Conservation (phyloP, 352 stramenopile genomes). For the Pythium dissimile region DNA sequence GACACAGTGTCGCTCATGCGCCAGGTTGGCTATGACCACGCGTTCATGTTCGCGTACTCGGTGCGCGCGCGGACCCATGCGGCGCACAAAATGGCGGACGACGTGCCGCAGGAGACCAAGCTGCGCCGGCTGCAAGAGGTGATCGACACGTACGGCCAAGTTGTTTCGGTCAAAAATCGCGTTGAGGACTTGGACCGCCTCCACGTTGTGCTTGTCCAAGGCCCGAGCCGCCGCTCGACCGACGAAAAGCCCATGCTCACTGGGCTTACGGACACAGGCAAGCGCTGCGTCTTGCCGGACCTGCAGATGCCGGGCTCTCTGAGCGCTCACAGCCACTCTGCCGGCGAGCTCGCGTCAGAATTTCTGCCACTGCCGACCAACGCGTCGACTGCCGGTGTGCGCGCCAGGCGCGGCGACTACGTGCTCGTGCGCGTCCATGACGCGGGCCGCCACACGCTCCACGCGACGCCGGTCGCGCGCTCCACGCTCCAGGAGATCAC, state of each 20-base stretch:
- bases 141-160: conserved; percentile 92
- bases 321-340: conserved; percentile 34
- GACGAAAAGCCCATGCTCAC: conserved; percentile 74
- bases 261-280: conserved; percentile 86
- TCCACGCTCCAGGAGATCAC: conserved; percentile 67
- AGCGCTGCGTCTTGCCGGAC: conserved; percentile 85
- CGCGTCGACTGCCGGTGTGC: conserved; percentile 29
- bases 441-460: conserved; percentile 78
- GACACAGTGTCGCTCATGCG: conserved; percentile 91
- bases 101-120: conserved; percentile 95
- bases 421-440: conserved; percentile 79
- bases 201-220: conserved; percentile 96
- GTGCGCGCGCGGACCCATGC: conserved; percentile 96
- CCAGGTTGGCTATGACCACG: conserved; percentile 93
- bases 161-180: conserved; percentile 90
- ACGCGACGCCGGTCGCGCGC: conserved; percentile 73
- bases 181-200: conserved; percentile 90
- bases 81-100: conserved; percentile 93
- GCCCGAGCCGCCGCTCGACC: conserved; percentile 79
- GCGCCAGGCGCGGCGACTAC: conserved; percentile 70
- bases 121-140: conserved; percentile 94
- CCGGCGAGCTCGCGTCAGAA: conserved; percentile 29
- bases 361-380: conserved; percentile 44
- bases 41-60: conserved; percentile 99
- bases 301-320: conserved; percentile 48